A percentile compares a stretch with the other conserved stretches of the same genome.
Conservation (phyloP, 2,329 filamentous ascomycete genomes). For the Aspergillus sp. region DNA sequence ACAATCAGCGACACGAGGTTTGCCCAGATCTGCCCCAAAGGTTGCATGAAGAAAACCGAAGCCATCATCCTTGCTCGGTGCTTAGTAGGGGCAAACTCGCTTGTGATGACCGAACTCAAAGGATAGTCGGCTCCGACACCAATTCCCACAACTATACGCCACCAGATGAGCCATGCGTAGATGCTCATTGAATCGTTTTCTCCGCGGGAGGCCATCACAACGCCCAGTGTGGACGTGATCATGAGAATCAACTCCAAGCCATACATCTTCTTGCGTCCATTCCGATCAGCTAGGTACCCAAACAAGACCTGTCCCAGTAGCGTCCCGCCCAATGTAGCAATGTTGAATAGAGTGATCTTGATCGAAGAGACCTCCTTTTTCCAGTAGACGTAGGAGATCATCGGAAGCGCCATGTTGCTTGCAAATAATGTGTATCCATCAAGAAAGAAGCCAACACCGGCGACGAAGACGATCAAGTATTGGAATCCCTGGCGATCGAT, state of each 20-base stretch:
- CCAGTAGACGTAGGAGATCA: constrained; percentile 53
- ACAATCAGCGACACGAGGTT: constrained; percentile 61
- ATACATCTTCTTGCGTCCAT: constrained; percentile 54
- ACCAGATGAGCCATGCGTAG: constrained; percentile 50
- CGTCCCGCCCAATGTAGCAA: constrained; percentile 50
- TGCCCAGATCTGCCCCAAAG: constrained; percentile 66
- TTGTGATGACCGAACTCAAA: constrained; percentile 66
- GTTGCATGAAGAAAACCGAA: constrained; percentile 69
- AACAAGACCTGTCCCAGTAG: constrained; percentile 52
- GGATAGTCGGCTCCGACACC: constrained; percentile 71
- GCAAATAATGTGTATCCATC: constrained; percentile 54
- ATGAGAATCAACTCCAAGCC: constrained; percentile 52
- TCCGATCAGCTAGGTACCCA: constrained; percentile 50
- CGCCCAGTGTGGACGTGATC: constrained; percentile 49
- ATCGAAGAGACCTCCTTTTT: constrained; percentile 36
- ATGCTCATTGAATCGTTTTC: constrained; percentile 47
- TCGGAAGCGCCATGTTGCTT: constrained; percentile 53
- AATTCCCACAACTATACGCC: constrained; percentile 51
- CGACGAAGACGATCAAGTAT: constrained; percentile 49
- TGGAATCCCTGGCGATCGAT: constrained; percentile 47
- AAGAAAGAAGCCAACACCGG: constrained; percentile 53
- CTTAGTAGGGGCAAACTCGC: constrained; percentile 60
- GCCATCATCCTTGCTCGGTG: constrained; percentile 69
- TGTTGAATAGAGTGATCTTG: constrained; percentile 46
- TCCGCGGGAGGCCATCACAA: constrained; percentile 49